These are phyloP conservation scores for Candolleomyces efflorescens DNA, from an alignment of 768 basidiomycete genomes.

Conservation along the genomic window DNA sequence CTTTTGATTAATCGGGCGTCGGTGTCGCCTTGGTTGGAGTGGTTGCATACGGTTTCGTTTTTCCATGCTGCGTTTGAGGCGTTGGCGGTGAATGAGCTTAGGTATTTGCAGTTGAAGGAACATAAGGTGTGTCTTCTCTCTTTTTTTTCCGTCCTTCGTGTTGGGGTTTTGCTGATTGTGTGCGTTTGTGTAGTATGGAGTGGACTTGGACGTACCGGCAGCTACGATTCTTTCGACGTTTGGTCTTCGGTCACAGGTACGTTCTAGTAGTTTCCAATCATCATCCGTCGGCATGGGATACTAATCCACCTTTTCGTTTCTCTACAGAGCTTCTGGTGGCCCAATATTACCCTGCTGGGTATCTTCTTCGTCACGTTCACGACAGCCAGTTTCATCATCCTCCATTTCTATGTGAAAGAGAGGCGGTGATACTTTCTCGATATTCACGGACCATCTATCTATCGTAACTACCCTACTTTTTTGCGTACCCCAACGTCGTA, in stretches of 20 bases:
- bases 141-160: neutral
- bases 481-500: no score
- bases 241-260: slow-evolving; percentile 81
- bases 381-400: slow-evolving; percentile 65
- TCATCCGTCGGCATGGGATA: neutral
- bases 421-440: slow-evolving; percentile 29
- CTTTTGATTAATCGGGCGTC: slow-evolving; percentile 92
- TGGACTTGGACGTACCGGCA: slow-evolving; percentile 94
- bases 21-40: slow-evolving; percentile 64
- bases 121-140: slow-evolving; percentile 55
- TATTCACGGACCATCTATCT: no score
- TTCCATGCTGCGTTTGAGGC: slow-evolving; percentile 99
- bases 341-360: slow-evolving; percentile 80
- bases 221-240: slow-evolving; percentile 94
- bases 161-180: slow-evolving; percentile 1
- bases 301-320: slow-evolving; percentile 1
- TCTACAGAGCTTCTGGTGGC: slow-evolving; percentile 92
- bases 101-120: slow-evolving; percentile 91
- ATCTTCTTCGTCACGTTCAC: slow-evolving; percentile 87
- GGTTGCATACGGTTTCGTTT: slow-evolving; percentile 91
- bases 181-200: slow-evolving; percentile 67
- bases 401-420: slow-evolving; percentile 91
- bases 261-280: slow-evolving; percentile 17
- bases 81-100: slow-evolving; percentile 93
- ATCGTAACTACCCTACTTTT: no score